Base-by-base conservation (phyloP, 495 filamentous ascomycete genomes). In the Xanthoparmelia taractica region DNA sequence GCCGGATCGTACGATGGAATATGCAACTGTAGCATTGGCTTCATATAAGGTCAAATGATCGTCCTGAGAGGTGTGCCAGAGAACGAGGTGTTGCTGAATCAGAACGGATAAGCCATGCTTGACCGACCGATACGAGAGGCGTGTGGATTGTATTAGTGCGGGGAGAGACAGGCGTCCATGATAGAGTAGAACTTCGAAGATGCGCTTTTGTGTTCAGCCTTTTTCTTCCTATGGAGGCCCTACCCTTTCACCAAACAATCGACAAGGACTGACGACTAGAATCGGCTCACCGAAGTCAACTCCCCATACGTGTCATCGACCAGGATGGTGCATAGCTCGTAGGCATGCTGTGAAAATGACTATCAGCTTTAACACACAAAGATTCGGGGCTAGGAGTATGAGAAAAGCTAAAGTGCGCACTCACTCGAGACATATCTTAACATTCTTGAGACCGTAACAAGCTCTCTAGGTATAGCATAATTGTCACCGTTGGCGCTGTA, bases 291-390 rank as follows among this genome's bases (percentile, higher is more conserved):
- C 71, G 90, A 89, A 58, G 90, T 88, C 34, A 98, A 81, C 70
- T 96, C 89, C 67, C 94, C 94, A 74, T 92, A 90, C 27, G 88
- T 81, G 69, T 96, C 90, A 64, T 90, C 82, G 54, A 97, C 85
- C n/a, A 97, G 82, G 69, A 96, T 85, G 74, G 84, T 79, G 76
- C 90, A 96, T 58, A 97, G 87, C 82, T 97, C 89, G 70, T 83
- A 81, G 50, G 82, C 78, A 68, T 88, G 78, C 78, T 84, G 56
- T 36, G 31, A 57, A 80, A 50, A 18, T 45, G 7, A n/a, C 18
- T 54, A 48, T 57, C 18, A 61, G 41, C 29, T 57, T 4, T n/a
- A 25, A 25, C 7, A 61, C 13, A 29, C 15, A 48, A 47, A 11
- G 15, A 27, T 29, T 15, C 29, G 5, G 47, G 25, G 47, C 8